These are phyloP conservation scores for Rhodosporidiobolus odoratus DNA, from an alignment of 768 basidiomycete genomes.

Conservation along the genomic window DNA sequence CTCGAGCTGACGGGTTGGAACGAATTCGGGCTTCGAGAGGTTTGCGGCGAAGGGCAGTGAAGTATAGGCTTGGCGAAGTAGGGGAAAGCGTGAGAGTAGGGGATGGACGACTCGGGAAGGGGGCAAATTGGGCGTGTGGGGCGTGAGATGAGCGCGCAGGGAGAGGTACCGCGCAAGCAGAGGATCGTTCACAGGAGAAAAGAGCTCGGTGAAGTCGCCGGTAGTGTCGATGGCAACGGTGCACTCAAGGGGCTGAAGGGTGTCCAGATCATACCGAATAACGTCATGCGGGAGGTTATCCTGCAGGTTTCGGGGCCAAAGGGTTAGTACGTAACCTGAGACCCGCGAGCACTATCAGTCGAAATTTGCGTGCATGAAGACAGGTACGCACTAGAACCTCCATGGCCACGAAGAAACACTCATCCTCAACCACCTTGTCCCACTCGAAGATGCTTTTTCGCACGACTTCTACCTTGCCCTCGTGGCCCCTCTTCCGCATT, in stretches of 20 bases:
- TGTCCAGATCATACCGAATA: conserved; percentile 77
- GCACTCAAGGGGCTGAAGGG: conserved; percentile 72
- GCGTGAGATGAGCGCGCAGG: conserved; percentile 52
- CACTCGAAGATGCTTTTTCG: conserved; percentile 83
- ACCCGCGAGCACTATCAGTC: not conserved
- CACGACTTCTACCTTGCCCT: conserved; percentile 58
- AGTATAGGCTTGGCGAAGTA: conserved; percentile 61
- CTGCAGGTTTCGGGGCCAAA: conserved; percentile 47
- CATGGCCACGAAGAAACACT: conserved; percentile 88
- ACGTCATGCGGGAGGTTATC: conserved; percentile 97
- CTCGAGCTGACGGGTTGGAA: conserved; percentile 82
- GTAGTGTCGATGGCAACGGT: conserved; percentile 68
- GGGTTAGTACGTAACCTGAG: not conserved
- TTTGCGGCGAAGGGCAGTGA: conserved; percentile 84
- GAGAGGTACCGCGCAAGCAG: conserved; percentile 74
- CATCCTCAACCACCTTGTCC: conserved; percentile 65
- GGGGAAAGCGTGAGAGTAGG: conserved; percentile 25
- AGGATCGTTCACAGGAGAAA: conserved; percentile 76
- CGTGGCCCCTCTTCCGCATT: conserved; percentile 31
- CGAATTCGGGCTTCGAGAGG: conserved; percentile 76
- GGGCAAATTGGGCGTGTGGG: conserved; percentile 52
- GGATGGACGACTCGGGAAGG: conserved; percentile 48
- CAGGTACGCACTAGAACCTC: conserved; percentile 58
- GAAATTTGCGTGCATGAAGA: not conserved
- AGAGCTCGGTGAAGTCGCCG: conserved; percentile 78